phyloP scores from a whole-genome alignment of 768 basidiomycete species.

The Hygrocybe punicea region DNA sequence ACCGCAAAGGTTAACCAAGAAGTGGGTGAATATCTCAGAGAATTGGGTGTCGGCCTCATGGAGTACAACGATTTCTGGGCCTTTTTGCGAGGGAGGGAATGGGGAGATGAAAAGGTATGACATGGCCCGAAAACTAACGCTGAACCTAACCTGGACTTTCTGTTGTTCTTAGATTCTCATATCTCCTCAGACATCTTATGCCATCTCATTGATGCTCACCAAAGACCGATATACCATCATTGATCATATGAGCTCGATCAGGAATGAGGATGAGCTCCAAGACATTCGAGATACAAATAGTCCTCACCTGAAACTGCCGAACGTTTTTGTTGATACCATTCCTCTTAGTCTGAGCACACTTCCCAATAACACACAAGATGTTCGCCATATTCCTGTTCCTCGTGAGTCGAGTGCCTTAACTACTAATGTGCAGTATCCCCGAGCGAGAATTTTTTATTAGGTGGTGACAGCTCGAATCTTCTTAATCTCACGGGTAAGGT shows the following conservation, averaged over 20 bases:
- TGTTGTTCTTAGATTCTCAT: slow-evolving; percentile 52
- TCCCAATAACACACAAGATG: no score
- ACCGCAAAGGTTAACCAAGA: slow-evolving; percentile 57
- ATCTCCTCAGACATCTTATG: slow-evolving; percentile 71
- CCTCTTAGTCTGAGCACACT: no score
- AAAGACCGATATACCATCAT: slow-evolving; percentile 77
- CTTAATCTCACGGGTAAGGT: slow-evolving; percentile 36
- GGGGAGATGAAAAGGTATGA: slow-evolving; percentile 72
- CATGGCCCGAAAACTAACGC: neutral
- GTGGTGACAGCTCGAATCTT: neutral
- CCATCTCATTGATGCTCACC: slow-evolving; percentile 81
- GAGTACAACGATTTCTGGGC: slow-evolving; percentile 80
- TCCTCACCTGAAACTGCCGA: no score
- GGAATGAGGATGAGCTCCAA: slow-evolving; percentile 82
- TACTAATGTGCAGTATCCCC: no score
- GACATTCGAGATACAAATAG: slow-evolving; percentile 45
- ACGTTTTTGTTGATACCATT: no score
- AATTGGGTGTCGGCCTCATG: slow-evolving; percentile 52
- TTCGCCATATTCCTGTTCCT: no score
- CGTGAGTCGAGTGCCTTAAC: no score
- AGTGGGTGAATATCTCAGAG: slow-evolving; percentile 54
- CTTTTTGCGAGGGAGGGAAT: slow-evolving; percentile 68
- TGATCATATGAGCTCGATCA: slow-evolving; percentile 77
- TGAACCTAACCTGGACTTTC: no score
- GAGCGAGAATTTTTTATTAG: no score